These are phyloP conservation scores for Datura wrightii DNA, from an alignment of 257 asterid genomes.

Conservation along the genomic window DNA sequence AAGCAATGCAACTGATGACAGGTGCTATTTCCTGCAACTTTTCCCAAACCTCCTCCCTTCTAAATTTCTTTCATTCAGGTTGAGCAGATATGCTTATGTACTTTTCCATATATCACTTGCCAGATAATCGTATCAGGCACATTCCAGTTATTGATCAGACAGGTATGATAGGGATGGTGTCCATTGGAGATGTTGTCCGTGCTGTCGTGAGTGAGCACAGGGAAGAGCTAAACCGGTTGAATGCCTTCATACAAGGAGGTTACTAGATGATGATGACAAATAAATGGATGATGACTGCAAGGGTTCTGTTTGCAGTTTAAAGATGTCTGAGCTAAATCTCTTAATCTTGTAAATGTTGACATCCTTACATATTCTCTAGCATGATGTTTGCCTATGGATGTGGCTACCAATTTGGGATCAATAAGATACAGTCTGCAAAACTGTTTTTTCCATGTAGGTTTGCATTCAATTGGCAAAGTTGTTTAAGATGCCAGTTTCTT, in stretches of 20 bases:
- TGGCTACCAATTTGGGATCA: constrained; percentile 23
- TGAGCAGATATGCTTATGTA: not conserved
- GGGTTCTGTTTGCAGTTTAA: not conserved
- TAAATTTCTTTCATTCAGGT: not conserved
- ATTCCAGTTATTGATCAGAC: constrained; percentile 78
- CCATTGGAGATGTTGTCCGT: constrained; percentile 95
- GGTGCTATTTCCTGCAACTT: constrained; percentile 42
- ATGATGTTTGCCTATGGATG: constrained; percentile 24
- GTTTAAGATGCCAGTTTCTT: not conserved
- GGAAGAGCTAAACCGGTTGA: constrained; percentile 78
- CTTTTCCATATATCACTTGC: constrained; percentile 25
- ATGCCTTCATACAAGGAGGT: constrained; percentile 88
- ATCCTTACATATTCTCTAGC: not conserved
- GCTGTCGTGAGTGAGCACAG: constrained; percentile 93
- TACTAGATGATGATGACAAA: constrained; percentile 58
- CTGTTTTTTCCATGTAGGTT: not conserved
- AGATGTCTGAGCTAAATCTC: constrained; percentile 23
- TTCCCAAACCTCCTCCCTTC: not conserved
- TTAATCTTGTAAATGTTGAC: constrained; percentile 48
- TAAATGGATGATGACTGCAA: constrained; percentile 15
- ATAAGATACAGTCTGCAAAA: constrained; percentile 14
- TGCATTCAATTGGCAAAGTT: not conserved
- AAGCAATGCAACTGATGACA: constrained; percentile 98
- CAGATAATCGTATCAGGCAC: constrained; percentile 97
- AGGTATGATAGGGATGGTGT: constrained; percentile 93